Evolutionary conservation across 202 grass and related monocot species (phyloP).

Genomic region (Digitaria exilis): DNA sequence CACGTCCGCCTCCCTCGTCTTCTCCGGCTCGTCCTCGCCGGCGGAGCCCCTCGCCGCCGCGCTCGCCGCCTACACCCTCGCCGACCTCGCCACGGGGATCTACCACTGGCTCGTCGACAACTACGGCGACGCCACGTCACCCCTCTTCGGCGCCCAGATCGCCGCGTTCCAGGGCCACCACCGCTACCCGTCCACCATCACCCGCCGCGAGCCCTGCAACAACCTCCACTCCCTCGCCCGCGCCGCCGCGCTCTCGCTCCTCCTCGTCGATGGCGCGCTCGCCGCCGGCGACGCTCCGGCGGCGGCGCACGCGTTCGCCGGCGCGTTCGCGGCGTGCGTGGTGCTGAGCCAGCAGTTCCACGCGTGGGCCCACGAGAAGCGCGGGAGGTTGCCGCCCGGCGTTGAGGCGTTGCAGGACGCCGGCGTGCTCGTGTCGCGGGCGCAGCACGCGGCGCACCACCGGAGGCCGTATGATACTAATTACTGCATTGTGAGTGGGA

Average conservation of each 20-base stretch:
- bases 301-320: constrained; percentile 61
- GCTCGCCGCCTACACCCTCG: constrained; percentile 62
- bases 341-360: constrained; percentile 95
- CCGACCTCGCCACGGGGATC: constrained; percentile 72
- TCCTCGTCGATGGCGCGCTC: constrained; percentile 21
- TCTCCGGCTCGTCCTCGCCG: constrained; percentile 34
- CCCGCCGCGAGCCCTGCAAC: constrained; percentile 63
- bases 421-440: constrained; percentile 78
- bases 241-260: constrained; percentile 40
- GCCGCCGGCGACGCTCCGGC: constrained; percentile 5
- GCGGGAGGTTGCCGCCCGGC: constrained; percentile 49
- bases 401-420: constrained; percentile 63
- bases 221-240: constrained; percentile 73
- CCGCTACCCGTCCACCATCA: constrained; percentile 65
- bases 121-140: constrained; percentile 72
- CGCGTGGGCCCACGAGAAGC: constrained; percentile 82
- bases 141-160: constrained; percentile 68
- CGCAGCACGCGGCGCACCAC: constrained; percentile 71
- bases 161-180: constrained; percentile 93
- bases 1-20: constrained; percentile 49
- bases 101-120: constrained; percentile 96
- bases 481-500: constrained; percentile 87
- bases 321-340: constrained; percentile 57
- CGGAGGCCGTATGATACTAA: constrained; percentile 63
- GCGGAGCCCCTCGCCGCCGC: constrained; percentile 47